A percentile compares a stretch with the other conserved stretches of the same genome.
Evolutionary conservation across 202 grass and related monocot genomes (phyloP).

Genomic region (Eragrostis tef): DNA sequence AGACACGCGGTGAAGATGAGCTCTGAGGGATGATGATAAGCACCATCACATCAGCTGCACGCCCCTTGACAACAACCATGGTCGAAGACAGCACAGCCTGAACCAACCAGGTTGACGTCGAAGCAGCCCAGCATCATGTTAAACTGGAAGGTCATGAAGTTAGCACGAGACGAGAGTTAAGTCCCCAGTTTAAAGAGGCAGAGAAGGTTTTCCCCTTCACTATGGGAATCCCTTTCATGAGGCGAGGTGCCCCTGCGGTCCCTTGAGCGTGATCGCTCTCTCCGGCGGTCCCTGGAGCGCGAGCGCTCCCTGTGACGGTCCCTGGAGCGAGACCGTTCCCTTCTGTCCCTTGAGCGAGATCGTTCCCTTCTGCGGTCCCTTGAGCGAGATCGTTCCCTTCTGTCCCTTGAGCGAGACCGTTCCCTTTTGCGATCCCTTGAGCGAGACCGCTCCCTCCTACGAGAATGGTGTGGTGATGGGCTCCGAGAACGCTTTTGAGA

Average conservation of each 20-base stretch:
- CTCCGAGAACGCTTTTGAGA: slow-evolving; percentile 54
- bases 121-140: slow-evolving; percentile 44
- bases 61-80: slow-evolving; percentile 45
- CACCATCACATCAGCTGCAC: slow-evolving; percentile 46
- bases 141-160: slow-evolving; percentile 56
- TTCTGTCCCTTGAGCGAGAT: slow-evolving; percentile 47
- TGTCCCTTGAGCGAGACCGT: slow-evolving; percentile 44
- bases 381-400: slow-evolving; percentile 54
- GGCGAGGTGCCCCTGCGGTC: slow-evolving; percentile 45
- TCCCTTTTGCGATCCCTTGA: slow-evolving; percentile 50
- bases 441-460: slow-evolving; percentile 51
- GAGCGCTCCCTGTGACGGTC: slow-evolving; percentile 46
- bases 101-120: slow-evolving; percentile 47
- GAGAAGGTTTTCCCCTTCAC: slow-evolving; percentile 39
- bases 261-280: slow-evolving; percentile 49
- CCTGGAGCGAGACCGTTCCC: too few relatives aligned
- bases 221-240: slow-evolving; percentile 47
- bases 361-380: slow-evolving; percentile 52
- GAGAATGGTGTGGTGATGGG: slow-evolving; percentile 57
- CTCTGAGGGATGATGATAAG: slow-evolving; percentile 47
- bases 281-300: slow-evolving; percentile 47
- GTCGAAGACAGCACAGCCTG: slow-evolving; percentile 50
- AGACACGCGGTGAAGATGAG: slow-evolving; percentile 48
- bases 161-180: slow-evolving; percentile 50
- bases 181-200: slow-evolving; percentile 42